A percentile compares a stretch with the other conserved stretches of the same genome.
Conservation (phyloP, 345 rosid species). For the Salix suchowensis region DNA sequence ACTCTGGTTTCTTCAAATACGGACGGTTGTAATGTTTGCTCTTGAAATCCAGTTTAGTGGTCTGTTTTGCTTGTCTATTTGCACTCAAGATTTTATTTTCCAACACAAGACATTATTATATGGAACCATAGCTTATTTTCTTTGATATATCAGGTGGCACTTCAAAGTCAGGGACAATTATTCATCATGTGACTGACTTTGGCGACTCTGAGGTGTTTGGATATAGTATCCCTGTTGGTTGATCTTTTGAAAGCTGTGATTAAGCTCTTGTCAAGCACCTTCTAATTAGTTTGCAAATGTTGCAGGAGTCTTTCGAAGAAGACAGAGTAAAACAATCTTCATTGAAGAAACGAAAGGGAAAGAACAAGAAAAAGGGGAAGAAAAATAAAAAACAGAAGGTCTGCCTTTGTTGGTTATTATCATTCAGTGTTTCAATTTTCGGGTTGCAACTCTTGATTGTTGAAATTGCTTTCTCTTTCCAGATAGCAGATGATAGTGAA, state of each 20-base stretch:
- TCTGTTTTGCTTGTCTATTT: neutral
- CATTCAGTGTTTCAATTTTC: neutral
- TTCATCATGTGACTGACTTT: slow-evolving; percentile 67
- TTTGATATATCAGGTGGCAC: slow-evolving; percentile 42
- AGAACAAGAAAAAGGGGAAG: slow-evolving; percentile 8
- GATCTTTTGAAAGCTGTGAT: neutral
- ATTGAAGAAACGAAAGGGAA: slow-evolving; percentile 6
- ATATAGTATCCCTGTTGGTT: neutral
- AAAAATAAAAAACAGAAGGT: slow-evolving; percentile 14
- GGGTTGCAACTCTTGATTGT: neutral
- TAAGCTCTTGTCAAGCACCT: neutral
- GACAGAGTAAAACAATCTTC: neutral
- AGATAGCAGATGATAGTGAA: slow-evolving; percentile 4
- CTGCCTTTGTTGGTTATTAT: neutral
- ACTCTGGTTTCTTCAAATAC: neutral
- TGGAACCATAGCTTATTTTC: neutral
- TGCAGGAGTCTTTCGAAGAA: slow-evolving; percentile 13
- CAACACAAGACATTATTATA: neutral
- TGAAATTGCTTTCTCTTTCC: neutral
- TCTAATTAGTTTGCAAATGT: neutral
- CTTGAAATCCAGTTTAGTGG: neutral
- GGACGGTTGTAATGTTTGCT: neutral
- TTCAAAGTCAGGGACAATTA: slow-evolving; percentile 50
- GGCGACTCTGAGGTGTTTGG: slow-evolving; percentile 36
- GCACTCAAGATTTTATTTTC: neutral